Conservation (phyloP, 1,284 basidiomycete species). For the Tylopilus sp. region DNA sequence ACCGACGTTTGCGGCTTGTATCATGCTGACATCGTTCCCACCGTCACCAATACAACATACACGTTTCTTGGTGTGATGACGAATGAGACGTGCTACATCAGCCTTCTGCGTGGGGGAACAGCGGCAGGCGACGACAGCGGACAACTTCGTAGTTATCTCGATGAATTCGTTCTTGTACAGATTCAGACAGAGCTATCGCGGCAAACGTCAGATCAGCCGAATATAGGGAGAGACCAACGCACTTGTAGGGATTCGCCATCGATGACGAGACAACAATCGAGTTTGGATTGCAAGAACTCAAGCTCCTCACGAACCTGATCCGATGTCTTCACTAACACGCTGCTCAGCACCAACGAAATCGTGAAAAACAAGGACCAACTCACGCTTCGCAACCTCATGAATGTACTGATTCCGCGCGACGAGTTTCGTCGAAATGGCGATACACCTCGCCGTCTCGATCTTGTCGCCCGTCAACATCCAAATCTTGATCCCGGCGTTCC, state of each 20-base stretch:
- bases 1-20: constrained; percentile 94
- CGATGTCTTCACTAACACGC: constrained; percentile 68
- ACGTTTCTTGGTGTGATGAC: constrained; percentile 85
- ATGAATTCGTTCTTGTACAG: constrained; percentile 93
- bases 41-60: constrained; percentile 98
- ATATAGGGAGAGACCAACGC: constrained; percentile 10
- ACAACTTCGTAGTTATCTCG: constrained; percentile 92
- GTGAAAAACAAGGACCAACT: constrained; percentile 31
- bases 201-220: not conserved
- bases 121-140: constrained; percentile 95
- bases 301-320: constrained; percentile 86
- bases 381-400: constrained; percentile 92
- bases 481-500: constrained; percentile 97
- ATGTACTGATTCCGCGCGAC: constrained; percentile 97
- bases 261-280: constrained; percentile 97
- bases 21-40: constrained; percentile 96
- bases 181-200: constrained; percentile 76
- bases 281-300: constrained; percentile 93
- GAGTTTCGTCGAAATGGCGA: constrained; percentile 95
- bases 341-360: constrained; percentile 3
- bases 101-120: constrained; percentile 99
- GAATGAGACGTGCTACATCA: constrained; percentile 91
- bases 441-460: constrained; percentile 98
- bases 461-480: constrained; percentile 99
- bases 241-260: constrained; percentile 97